phyloP scores from a whole-genome alignment of 129 eudicot species.

The Saussurea involucrata region DNA sequence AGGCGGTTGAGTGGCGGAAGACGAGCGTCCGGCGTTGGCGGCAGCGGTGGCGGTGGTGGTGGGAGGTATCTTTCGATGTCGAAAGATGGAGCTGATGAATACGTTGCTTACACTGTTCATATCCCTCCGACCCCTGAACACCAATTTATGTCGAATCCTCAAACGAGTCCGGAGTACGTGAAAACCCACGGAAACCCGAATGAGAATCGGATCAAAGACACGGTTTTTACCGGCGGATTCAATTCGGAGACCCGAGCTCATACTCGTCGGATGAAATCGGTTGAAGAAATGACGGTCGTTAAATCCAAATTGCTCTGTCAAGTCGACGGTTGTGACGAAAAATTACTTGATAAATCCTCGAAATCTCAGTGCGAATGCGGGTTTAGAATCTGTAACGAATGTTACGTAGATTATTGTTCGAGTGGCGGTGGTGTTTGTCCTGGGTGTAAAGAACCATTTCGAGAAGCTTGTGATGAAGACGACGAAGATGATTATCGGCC shows the following conservation, averaged over 20 bases:
- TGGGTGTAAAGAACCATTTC: slow-evolving; percentile 86
- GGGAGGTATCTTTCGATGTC: slow-evolving; percentile 59
- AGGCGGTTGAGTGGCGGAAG: slow-evolving; percentile 33
- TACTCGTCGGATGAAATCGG: slow-evolving; percentile 45
- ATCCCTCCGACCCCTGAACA: slow-evolving; percentile 91
- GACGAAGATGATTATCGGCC: slow-evolving; percentile 34
- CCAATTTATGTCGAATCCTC: slow-evolving; percentile 37
- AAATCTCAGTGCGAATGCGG: slow-evolving; percentile 77
- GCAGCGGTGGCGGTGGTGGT: slow-evolving; percentile 9
- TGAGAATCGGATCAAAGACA: slow-evolving; percentile 58
- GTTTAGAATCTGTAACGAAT: slow-evolving; percentile 64
- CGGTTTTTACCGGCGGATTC: slow-evolving; percentile 89
- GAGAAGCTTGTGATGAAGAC: slow-evolving; percentile 36
- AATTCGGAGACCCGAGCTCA: slow-evolving; percentile 81
- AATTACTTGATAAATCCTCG: slow-evolving; percentile 33
- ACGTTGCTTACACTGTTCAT: slow-evolving; percentile 84
- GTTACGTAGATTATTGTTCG: slow-evolving; percentile 53
- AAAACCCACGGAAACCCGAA: slow-evolving; percentile 42
- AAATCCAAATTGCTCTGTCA: slow-evolving; percentile 58
- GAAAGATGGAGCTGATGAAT: slow-evolving; percentile 60
- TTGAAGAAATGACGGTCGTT: slow-evolving; percentile 20
- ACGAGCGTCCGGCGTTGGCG: slow-evolving; percentile 1
- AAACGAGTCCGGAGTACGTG: slow-evolving; percentile 21
- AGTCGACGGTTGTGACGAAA: slow-evolving; percentile 88
- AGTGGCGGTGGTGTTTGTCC: slow-evolving; percentile 67